These are phyloP conservation scores for Pisolithus microcarpus DNA, from an alignment of 768 basidiomycete genomes.

Conservation along the genomic window DNA sequence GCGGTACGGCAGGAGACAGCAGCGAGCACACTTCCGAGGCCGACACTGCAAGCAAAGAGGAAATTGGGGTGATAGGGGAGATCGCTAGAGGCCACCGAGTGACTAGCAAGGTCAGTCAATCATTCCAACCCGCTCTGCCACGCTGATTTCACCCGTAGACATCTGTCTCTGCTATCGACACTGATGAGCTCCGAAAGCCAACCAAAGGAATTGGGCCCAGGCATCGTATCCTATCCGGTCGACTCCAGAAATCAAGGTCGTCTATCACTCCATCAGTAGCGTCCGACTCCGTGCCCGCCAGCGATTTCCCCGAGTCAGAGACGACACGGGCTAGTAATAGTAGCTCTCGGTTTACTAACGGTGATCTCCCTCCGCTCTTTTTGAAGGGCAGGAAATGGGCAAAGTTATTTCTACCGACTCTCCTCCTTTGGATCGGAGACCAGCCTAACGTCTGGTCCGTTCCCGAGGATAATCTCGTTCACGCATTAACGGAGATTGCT, in stretches of 20 bases:
- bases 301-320: neutral
- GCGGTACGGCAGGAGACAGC: too few relatives aligned
- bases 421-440: neutral
- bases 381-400: neutral
- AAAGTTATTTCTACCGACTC: neutral
- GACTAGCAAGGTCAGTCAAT: too few relatives aligned
- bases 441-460: neutral
- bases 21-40: too few relatives aligned
- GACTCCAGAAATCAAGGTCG: too few relatives aligned
- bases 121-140: too few relatives aligned
- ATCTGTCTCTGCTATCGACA: too few relatives aligned
- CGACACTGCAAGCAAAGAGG: too few relatives aligned
- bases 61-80: too few relatives aligned
- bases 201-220: neutral
- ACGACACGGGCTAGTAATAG: neutral
- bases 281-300: neutral
- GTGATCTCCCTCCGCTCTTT: neutral
- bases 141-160: too few relatives aligned
- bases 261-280: too few relatives aligned
- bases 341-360: neutral
- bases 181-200: too few relatives aligned
- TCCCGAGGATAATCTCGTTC: neutral
- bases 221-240: neutral
- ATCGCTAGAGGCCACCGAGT: too few relatives aligned
- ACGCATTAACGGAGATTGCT: neutral